Evolutionary conservation across 192 early-diverging fungal species (phyloP).

Genomic region (Entomortierella parvispora): DNA sequence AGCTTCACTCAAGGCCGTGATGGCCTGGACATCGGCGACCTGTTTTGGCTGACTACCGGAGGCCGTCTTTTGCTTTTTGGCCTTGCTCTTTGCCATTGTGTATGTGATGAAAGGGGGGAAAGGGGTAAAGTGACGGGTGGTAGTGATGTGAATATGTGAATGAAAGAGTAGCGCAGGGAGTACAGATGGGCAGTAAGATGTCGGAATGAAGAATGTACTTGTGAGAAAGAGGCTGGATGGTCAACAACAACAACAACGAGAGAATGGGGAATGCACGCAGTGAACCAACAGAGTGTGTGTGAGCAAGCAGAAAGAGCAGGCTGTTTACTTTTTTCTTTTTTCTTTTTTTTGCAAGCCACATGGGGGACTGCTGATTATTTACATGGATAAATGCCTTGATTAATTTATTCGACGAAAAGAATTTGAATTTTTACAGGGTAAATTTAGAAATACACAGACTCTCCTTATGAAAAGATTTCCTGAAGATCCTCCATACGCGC

Average conservation of each 20-base stretch:
- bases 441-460: not conserved
- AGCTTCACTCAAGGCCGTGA: conserved; percentile 18
- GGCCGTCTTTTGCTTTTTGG: conserved; percentile 25
- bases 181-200: too few species aligned
- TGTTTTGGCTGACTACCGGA: not conserved
- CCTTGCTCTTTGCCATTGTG: conserved; percentile 26
- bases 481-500: conserved; percentile 59
- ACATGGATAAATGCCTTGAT: not conserved
- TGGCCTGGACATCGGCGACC: conserved; percentile 29
- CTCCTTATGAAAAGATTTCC: conserved; percentile 55
- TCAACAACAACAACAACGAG: not conserved
- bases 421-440: too few species aligned
- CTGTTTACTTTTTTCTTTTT: conserved; percentile 1
- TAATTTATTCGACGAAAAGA: too few species aligned
- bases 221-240: not conserved
- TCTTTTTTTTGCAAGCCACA: not conserved
- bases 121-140: not conserved
- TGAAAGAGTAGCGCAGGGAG: not conserved
- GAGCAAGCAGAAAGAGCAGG: not conserved
- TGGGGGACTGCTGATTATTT: not conserved
- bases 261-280: not conserved
- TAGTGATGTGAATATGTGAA: not conserved
- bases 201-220: too few species aligned
- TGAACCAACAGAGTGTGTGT: not conserved
- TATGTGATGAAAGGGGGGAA: conserved; percentile 1